phyloP scores from a whole-genome alignment of 2,329 filamentous ascomycete species.

The Sporothrix variecibatus region DNA sequence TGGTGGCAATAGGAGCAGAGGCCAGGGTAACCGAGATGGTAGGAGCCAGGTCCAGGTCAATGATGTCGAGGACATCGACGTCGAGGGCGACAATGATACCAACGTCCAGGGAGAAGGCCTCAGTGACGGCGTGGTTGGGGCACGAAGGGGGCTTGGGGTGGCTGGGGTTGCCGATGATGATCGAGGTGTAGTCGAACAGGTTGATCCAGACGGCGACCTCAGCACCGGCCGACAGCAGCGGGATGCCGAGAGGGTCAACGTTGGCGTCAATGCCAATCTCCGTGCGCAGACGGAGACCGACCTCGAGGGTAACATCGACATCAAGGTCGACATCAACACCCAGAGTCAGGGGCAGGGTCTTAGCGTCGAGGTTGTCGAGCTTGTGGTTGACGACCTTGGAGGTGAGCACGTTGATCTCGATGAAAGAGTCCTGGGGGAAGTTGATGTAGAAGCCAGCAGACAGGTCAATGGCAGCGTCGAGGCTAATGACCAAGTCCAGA shows the following conservation, averaged over 20 bases:
- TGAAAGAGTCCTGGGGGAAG: conserved; percentile 35
- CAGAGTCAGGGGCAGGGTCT: conserved; percentile 33
- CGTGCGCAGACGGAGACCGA: conserved; percentile 37
- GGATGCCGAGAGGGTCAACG: conserved; percentile 34
- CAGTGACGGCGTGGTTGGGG: conserved; percentile 25
- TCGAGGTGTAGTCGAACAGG: conserved; percentile 38
- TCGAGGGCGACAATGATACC: conserved; percentile 35
- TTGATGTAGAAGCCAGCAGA: conserved; percentile 35
- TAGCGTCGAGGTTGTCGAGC: conserved; percentile 32
- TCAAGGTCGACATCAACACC: conserved; percentile 33
- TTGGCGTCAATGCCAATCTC: conserved; percentile 33
- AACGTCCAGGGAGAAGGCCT: conserved; percentile 34
- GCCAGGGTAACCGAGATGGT: conserved; percentile 36
- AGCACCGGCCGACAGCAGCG: conserved; percentile 34
- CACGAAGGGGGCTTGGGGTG: background rate
- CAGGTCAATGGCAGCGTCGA: conserved; percentile 35
- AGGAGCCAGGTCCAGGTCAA: conserved; percentile 35
- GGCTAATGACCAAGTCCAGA: conserved; percentile 36
- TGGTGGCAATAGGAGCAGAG: conserved; percentile 27
- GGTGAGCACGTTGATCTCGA: conserved; percentile 35
- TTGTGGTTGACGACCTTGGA: conserved; percentile 33
- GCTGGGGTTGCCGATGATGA: conserved; percentile 29
- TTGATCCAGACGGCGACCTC: conserved; percentile 37
- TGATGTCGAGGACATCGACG: conserved; percentile 31
- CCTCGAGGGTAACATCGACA: conserved; percentile 33